Percentiles rank a stretch among this genome's conserved stretches.
Evolutionary conservation across 2,329 filamentous ascomycete genomes (phyloP).

Genomic region (Erysiphe pulchra): DNA sequence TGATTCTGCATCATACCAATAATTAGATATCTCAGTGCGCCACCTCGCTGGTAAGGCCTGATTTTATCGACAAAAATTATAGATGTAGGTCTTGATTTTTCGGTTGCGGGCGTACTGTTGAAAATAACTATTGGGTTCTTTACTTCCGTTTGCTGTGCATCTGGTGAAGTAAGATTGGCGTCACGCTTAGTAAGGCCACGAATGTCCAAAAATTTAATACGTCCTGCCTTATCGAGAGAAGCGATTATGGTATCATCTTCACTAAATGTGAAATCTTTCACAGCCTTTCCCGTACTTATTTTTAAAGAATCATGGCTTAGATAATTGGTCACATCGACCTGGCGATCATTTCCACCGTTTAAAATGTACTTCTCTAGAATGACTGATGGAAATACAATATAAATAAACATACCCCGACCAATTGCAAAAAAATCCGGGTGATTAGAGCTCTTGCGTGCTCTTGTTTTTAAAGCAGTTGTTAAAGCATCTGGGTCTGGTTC

Average conservation of each 20-base stretch:
- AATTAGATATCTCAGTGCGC: constrained; percentile 80
- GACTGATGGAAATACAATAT: constrained; percentile 50
- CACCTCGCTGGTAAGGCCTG: constrained; percentile 71
- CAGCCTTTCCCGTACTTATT: constrained; percentile 91
- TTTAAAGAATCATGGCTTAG: constrained; percentile 69
- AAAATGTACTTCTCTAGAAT: constrained; percentile 36
- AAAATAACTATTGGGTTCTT: constrained; percentile 70
- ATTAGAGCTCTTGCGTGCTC: constrained; percentile 66
- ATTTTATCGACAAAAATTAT: constrained; percentile 91
- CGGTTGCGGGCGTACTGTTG: constrained; percentile 59
- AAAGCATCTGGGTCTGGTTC: constrained; percentile 75
- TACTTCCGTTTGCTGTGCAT: constrained; percentile 32
- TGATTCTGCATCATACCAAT: constrained; percentile 99
- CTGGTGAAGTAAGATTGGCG: constrained; percentile 4
- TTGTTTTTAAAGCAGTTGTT: constrained; percentile 82
- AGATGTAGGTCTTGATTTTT: constrained; percentile 93
- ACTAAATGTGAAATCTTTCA: constrained; percentile 94
- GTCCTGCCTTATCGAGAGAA: constrained; percentile 86
- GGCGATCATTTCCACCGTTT: constrained; percentile 35
- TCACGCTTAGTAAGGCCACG: constrained; percentile 37
- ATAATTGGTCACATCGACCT: constrained; percentile 71
- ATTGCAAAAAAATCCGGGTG: constrained; percentile 91
- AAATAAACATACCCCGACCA: constrained; percentile 85
- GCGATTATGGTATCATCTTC: constrained; percentile 88
- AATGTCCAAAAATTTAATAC: constrained; percentile 96